Evolutionary conservation across 2,329 filamentous ascomycete species (phyloP).

Genomic region (Curvularia sp.): DNA sequence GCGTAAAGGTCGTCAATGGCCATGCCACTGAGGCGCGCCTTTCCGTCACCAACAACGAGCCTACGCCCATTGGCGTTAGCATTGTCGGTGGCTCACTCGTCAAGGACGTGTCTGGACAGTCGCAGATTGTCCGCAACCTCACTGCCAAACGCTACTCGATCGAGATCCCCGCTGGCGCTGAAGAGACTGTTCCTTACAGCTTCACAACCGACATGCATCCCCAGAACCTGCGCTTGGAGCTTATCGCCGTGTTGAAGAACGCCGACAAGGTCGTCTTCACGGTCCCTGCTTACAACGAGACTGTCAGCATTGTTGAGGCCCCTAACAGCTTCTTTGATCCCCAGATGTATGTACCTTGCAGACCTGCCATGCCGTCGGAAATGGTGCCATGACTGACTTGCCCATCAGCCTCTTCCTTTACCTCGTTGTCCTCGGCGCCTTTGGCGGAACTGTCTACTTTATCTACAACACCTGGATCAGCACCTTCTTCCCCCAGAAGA

Average conservation of each 20-base stretch:
- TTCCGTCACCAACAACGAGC: conserved; percentile 84
- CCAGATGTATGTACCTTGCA: conserved; percentile 75
- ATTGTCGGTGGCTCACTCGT: conserved; percentile 78
- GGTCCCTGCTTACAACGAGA: conserved; percentile 79
- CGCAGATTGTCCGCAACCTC: conserved; percentile 79
- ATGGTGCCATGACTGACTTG: conserved; percentile 19
- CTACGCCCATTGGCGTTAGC: conserved; percentile 74
- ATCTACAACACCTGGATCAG: conserved; percentile 99
- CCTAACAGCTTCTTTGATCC: conserved; percentile 92
- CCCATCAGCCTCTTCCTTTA: conserved; percentile 89
- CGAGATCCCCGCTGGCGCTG: conserved; percentile 76
- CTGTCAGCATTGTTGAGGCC: conserved; percentile 86
- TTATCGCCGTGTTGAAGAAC: conserved; percentile 77
- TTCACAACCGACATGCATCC: conserved; percentile 93
- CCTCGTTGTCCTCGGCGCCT: conserved; percentile 81
- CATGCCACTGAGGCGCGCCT: conserved; percentile 82
- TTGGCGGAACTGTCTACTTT: conserved; percentile 86
- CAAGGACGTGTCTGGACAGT: conserved; percentile 63
- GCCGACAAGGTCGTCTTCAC: conserved; percentile 74
- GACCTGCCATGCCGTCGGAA: not conserved
- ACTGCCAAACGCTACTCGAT: conserved; percentile 77
- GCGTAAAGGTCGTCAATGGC: conserved; percentile 94
- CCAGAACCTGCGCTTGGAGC: conserved; percentile 80
- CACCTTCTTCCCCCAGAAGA: conserved; percentile 89
- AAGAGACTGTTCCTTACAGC: conserved; percentile 78